Base-by-base conservation (phyloP, 148 eudicot species). In the Fagopyrum esculentum region DNA sequence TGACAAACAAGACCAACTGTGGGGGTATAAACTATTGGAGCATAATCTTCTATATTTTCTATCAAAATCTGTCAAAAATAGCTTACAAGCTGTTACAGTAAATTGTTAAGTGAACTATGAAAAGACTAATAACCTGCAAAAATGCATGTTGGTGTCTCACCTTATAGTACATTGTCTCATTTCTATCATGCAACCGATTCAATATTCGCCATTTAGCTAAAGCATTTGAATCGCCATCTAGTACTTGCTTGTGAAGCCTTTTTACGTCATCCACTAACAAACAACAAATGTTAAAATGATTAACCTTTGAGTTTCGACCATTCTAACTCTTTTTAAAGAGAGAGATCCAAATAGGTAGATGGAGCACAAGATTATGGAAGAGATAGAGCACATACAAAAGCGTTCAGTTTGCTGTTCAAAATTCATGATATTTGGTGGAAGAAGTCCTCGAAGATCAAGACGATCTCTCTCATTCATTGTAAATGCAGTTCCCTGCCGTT, bases 1-100 rank as follows among this genome's bases (percentile, higher is more conserved):
- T 95, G 98, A 79, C 98, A 95, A 75, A 95, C 98, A 78, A 87
- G 91, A 77, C 98, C 98, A 56, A 95, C 98, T 10, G 98, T 95
- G 75, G 98, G 98, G 76, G 98, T 95, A 72, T 92, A 95, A 50
- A 95, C 97, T 78, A 94, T 85, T 9, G 98, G 98, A 77, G 98
- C 98, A 84, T 92, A 95, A 83, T 95, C 98, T 86, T 78, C 97
- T 49, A 95, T 95, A 69, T 92, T 89, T 77, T 88, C 92, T 76
- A 95, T 87, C 54, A 95, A 81, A 66, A 95, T 96, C 98, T 95
- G 93, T 69, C 68, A 49, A 77, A 50, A 72, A 44, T 29, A 61
- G 19, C 11, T 10, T 1, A 35, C 40, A 35, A 29, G n/a, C 59
- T 45, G 45, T 55, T 9, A 46, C 19, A 16, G 43, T 45, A 51